phyloP scores from a whole-genome alignment of 768 basidiomycete species.

The Tulasnella sp. region DNA sequence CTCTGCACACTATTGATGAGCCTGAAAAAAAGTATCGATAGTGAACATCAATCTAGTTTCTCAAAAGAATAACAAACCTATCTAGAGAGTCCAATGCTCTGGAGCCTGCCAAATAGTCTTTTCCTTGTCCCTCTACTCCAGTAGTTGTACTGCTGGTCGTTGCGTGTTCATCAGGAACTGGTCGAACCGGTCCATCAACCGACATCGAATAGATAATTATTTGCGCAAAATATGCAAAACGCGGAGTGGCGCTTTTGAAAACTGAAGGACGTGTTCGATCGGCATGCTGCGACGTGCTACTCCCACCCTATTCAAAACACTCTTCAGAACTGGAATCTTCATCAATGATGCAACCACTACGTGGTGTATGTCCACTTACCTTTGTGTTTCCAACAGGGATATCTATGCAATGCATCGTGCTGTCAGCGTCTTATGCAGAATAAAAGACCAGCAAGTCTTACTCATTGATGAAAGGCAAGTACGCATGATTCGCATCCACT shows the following conservation, averaged over 20 bases:
- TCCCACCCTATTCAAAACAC: slow-evolving; percentile 36
- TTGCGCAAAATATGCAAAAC: slow-evolving; percentile 60
- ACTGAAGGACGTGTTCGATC: slow-evolving; percentile 42
- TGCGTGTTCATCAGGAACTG: slow-evolving; percentile 23
- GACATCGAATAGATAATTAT: slow-evolving; percentile 83
- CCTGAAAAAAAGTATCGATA: slow-evolving; percentile 20
- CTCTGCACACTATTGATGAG: slow-evolving; percentile 85
- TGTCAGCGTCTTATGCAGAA: neutral
- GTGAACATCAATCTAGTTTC: neutral
- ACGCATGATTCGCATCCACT: slow-evolving; percentile 17
- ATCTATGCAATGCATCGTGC: slow-evolving; percentile 28
- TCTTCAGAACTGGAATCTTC: slow-evolving; percentile 1
- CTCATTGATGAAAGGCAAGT: slow-evolving; percentile 15
- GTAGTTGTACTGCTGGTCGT: slow-evolving; percentile 29
- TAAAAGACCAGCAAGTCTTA: neutral
- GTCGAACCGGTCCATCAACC: slow-evolving; percentile 54
- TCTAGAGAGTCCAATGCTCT: slow-evolving; percentile 80
- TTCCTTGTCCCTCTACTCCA: slow-evolving; percentile 24
- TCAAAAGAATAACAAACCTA: slow-evolving; percentile 21
- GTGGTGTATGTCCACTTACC: slow-evolving; percentile 28
- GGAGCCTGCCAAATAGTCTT: slow-evolving; percentile 64
- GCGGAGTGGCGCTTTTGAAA: slow-evolving; percentile 47
- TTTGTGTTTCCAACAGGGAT: slow-evolving; percentile 59
- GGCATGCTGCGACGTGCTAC: slow-evolving; percentile 55
- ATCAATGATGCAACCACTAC: neutral